Conservation (phyloP, 169 alveolate species). For the Eimeria mitis region DNA sequence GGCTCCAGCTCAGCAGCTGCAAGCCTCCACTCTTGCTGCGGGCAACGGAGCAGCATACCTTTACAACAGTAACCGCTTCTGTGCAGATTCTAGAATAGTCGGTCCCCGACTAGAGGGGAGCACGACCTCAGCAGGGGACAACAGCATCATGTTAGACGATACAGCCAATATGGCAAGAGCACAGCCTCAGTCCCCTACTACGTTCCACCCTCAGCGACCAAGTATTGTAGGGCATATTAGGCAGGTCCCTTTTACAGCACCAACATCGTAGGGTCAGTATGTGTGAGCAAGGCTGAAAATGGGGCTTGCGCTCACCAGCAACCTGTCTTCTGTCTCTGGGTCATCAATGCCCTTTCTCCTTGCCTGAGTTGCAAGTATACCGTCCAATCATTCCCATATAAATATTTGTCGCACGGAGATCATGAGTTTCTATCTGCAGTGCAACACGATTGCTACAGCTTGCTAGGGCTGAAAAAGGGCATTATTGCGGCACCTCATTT, state of each 20-base stretch:
- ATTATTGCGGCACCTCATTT: slow-evolving; percentile 10
- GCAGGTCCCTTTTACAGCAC: neutral
- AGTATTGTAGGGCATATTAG: neutral
- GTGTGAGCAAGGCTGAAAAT: neutral
- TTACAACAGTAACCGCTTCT: neutral
- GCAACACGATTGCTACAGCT: neutral
- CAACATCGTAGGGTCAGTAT: neutral
- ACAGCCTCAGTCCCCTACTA: neutral
- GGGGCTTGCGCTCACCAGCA: neutral
- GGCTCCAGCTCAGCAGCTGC: slow-evolving; percentile 64
- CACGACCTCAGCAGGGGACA: neutral
- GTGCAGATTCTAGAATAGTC: neutral
- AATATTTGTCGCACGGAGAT: neutral
- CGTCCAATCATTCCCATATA: neutral
- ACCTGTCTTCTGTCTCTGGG: slow-evolving; percentile 3
- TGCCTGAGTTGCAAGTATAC: neutral
- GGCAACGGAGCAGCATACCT: neutral
- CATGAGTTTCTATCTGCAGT: neutral
- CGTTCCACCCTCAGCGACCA: too few species aligned
- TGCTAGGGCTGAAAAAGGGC: neutral
- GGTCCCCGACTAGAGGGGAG: neutral
- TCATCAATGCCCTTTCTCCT: slow-evolving; percentile 46
- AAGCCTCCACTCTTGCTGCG: slow-evolving; percentile 33
- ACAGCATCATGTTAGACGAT: neutral
- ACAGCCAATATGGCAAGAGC: neutral